Evolutionary conservation across 148 eudicot genomes (phyloP), one percentile per base, ranked within the genome.

Genomic region (Rheum nobile): DNA sequence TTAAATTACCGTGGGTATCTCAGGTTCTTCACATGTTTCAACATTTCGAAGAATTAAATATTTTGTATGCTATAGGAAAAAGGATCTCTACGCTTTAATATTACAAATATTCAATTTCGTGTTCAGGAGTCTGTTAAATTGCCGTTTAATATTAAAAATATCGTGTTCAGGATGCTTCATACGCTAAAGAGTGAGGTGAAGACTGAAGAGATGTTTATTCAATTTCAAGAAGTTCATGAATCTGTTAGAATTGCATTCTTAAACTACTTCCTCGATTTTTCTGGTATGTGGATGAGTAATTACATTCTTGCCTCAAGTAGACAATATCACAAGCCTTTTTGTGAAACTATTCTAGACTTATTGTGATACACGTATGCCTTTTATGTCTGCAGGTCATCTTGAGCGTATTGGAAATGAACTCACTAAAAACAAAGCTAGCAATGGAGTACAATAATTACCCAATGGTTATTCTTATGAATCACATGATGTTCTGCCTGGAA

Each of bases 161-260:
- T 55, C 43, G 39, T 75, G 83, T 81, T 61, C 89, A 95, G 98
- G 87, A 90, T 91, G 96, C 86, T 95, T 81, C 91, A 88, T 75
- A 80, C 85, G 50, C 78, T 91, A 77, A 83, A 85, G 83, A 83
- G 75, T 48, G 97, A 95, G 72, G 70, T 86, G 41, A 95, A 86
- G 86, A 83, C 97, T 46, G 98, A 94, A 78, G 97, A 90, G 77
- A 86, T 83, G 50, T 88, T 78, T 79, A 75, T 80, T 48, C 97
- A 88, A 77, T 88, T 91, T 76, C 97, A 87, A 82, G 96, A 88
- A 85, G 87, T 92, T 77, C 98, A 91, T 77, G 98, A 95, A 79
- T 95, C 97, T 81, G 89, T 88, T 77, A 88, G 96, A 75, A 88
- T 95, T 75, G 86, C 97, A 19, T 86, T 90, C 82, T 79, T 95